Base-by-base conservation (phyloP, 371 early-diverging fungal species). In the Apophysomyces variabilis region DNA sequence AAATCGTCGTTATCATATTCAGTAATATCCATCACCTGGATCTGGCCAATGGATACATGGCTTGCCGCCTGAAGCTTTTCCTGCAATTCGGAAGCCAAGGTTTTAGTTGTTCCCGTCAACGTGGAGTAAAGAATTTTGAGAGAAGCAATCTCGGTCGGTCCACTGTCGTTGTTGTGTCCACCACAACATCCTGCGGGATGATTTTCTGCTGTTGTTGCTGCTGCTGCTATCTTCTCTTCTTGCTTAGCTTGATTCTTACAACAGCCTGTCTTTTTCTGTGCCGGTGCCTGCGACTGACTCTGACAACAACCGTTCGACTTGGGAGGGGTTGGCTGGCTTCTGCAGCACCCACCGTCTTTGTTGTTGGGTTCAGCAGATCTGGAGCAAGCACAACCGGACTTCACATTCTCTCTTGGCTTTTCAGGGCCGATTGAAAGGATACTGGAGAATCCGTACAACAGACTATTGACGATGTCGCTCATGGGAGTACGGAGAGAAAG, bases 1-100 rank as follows among this genome's bases (percentile, higher is more conserved):
- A 91, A 75, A 60, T 89, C 85, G 62, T 92, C 91, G n/a, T 88
- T 88, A 57, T 90, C 90, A 54, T 90, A 90, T 38, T 89, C 88
- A 36, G 87, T 85, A 61, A 90, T 81, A 68, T 90, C 88, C 65
- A 89, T 67, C 7, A 84, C 56, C 32, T 77, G 70, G 11, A 77
- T 58, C 35, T 74, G 61, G n/a, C 75, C 50, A 43, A 82, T 65
- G 26, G 43, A 60, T 14, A 79, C 62, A 59, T 72, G 54, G 13
- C 21, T 32, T 46, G 73, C 57, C 7, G 64, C 50, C 26, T 65
- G 54, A 7, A 85, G 65, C 44, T 73, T 71, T 7, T 63, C 50
- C 58, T 74, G 62, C 16, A 86, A 62, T 47, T 75, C 73, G 0
- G 71, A 45, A 1, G 86, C 77, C 67, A 86, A 72, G 8, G 62